Percentiles rank a stretch among this genome's conserved stretches.
Evolutionary conservation across 805 yeast genomes (phyloP).

Genomic region (Nakazawaea peltata): DNA sequence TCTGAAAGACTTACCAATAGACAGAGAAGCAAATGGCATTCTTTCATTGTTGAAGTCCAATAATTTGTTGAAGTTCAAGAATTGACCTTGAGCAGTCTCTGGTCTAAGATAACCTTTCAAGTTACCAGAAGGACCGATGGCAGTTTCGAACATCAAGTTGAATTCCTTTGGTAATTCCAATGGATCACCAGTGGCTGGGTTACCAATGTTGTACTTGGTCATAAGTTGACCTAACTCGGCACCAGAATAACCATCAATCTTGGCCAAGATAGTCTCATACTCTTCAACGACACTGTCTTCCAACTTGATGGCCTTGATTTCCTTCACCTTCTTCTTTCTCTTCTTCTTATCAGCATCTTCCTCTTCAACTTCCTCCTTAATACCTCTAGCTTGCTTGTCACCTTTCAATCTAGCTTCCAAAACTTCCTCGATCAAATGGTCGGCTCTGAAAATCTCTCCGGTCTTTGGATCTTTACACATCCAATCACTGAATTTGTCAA

Average conservation of each 20-base stretch:
- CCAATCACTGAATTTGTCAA: conserved; percentile 98
- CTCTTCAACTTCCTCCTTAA: conserved; percentile 54
- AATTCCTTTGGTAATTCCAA: conserved; percentile 90
- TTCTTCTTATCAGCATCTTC: conserved; percentile 73
- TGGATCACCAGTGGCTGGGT: conserved; percentile 84
- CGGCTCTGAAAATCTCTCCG: conserved; percentile 98
- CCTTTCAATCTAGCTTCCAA: conserved; percentile 95
- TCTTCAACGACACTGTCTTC: conserved; percentile 75
- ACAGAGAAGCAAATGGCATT: conserved; percentile 99
- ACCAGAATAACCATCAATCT: conserved; percentile 94
- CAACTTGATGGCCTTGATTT: conserved; percentile 79
- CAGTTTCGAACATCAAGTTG: conserved; percentile 98
- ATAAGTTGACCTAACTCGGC: conserved; percentile 86
- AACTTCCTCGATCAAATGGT: conserved; percentile 96
- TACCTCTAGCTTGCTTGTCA: conserved; percentile 94
- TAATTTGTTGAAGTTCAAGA: conserved; percentile 87
- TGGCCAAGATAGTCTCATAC: conserved; percentile 81
- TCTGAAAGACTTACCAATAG: conserved; percentile 97
- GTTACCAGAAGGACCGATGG: conserved; percentile 97
- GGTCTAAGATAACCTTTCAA: conserved; percentile 95
- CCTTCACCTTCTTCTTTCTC: conserved; percentile 94
- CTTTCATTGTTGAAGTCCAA: conserved; percentile 90
- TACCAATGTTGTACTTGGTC: conserved; percentile 71
- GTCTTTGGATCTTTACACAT: conserved; percentile 95
- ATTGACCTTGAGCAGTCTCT: conserved; percentile 99